Base-by-base conservation (phyloP, 2,329 filamentous ascomycete species). In the Epichloe coenophiala region DNA sequence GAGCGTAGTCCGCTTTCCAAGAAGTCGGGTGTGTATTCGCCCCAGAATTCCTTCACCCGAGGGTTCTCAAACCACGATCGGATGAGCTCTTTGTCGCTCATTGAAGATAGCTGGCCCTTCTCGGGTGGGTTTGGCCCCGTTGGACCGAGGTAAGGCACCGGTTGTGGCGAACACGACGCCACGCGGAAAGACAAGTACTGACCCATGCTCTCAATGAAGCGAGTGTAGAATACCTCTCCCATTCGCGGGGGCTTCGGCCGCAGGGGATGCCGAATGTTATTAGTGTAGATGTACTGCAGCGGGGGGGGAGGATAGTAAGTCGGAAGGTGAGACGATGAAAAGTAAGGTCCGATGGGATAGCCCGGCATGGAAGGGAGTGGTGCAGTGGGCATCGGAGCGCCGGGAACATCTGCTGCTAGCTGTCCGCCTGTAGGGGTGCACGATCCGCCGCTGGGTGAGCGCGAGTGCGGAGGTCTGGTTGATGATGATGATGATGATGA, bases 101-200 rank as follows among this genome's bases (percentile, higher is more conserved):
- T 61, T 27, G 64, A 63, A 45, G 61, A 57, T 53, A 77, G 67
- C 51, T 72, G 69, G 19, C 59, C 56, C 51, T 70, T 68, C 52
- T 65, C 66, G 44, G 60, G 68, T 15, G 63, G 70, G 15, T 60
- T 63, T 0, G 68, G 65, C 0, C 72, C 71, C 0, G 71, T 63
- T 0, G 83, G 81, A 0, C 86, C 85, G 27, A 76, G 69, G 61
- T 87, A 81, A 0, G 78, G 73, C 1, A 84, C 77, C 0, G 84
- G 75, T 45, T 77, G 75, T 1, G 77, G 64, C 36, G 83, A 83
- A 5, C 84, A 69, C 0, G 84, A 87, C 0, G 90, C 89, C 0
- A 93, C 83, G 19, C 93, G 83, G 68, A 98, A 94, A 0, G 88
- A 90, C 8, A 98, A 76, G 57, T 90, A 95, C 63, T 94, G 87